These are phyloP conservation scores for Aspergillus ellipticus DNA, from an alignment of 495 filamentous ascomycete genomes.

Conservation along the genomic window DNA sequence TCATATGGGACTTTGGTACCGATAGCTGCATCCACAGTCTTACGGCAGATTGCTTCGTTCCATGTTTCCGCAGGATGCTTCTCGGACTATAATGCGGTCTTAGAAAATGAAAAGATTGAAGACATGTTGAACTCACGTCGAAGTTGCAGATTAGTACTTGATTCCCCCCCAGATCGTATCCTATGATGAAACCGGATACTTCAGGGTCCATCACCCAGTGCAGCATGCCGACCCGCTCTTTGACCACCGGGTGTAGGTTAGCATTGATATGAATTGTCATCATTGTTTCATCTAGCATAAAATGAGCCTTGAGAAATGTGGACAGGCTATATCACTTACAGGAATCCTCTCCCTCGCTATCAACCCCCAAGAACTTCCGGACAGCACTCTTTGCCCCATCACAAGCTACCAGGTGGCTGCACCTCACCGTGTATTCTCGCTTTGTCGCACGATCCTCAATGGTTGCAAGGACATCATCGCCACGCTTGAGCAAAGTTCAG, in stretches of 20 bases:
- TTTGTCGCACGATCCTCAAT: slow-evolving; percentile 18
- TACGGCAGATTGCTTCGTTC: slow-evolving; percentile 31
- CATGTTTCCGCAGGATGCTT: slow-evolving; percentile 35
- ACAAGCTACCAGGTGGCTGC: slow-evolving; percentile 31
- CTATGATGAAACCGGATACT: slow-evolving; percentile 38
- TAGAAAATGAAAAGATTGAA: neutral
- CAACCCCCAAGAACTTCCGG: slow-evolving; percentile 25
- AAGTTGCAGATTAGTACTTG: slow-evolving; percentile 42
- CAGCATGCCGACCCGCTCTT: slow-evolving; percentile 39
- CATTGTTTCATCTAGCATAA: slow-evolving; percentile 34
- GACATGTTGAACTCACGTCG: slow-evolving; percentile 20
- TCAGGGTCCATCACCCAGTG: slow-evolving; percentile 43
- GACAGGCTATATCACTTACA: slow-evolving; percentile 15
- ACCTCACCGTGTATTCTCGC: slow-evolving; percentile 17
- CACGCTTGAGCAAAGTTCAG: slow-evolving; percentile 6
- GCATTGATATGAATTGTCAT: slow-evolving; percentile 47
- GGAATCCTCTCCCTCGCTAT: slow-evolving; percentile 37
- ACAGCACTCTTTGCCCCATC: slow-evolving; percentile 38
- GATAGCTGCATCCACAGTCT: slow-evolving; percentile 31
- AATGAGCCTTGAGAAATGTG: neutral
- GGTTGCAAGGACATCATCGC: slow-evolving; percentile 16
- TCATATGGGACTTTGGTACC: slow-evolving; percentile 32
- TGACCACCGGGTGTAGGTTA: slow-evolving; percentile 30
- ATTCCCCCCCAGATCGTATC: slow-evolving; percentile 34
- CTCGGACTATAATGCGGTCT: slow-evolving; percentile 9